Evolutionary conservation across 345 rosid species (phyloP).

Genomic region (Trapa bicornis): DNA sequence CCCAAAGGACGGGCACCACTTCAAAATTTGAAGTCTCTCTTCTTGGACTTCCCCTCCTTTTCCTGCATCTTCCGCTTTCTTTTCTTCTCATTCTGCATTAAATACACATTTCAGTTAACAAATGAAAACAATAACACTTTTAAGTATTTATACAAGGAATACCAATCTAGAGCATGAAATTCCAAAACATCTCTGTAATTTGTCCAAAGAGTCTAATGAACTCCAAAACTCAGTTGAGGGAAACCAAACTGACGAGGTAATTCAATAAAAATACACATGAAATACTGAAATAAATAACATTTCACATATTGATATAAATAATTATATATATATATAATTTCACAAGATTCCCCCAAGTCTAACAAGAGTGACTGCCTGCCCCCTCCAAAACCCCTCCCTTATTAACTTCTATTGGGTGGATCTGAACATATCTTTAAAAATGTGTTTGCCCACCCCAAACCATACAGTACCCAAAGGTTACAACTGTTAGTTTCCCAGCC

Average conservation of each 20-base stretch:
- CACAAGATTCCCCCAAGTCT: background rate
- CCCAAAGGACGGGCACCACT: background rate
- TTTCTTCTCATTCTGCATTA: conserved; percentile 78
- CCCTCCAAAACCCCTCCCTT: no score
- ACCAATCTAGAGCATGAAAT: background rate
- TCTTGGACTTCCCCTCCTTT: conserved; percentile 91
- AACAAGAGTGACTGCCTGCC: no score
- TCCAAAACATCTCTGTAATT: no score
- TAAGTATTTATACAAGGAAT: background rate
- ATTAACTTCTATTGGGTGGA: background rate
- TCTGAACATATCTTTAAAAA: background rate
- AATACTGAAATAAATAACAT: no score
- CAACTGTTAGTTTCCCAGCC: no score
- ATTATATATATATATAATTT: no score
- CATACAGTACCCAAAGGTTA: no score
- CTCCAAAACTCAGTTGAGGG: no score
- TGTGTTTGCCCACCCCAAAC: background rate
- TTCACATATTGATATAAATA: no score
- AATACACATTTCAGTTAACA: background rate
- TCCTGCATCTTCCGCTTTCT: conserved; percentile 88
- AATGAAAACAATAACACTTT: background rate
- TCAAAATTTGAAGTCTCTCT: conserved; percentile 80
- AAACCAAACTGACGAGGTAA: no score
- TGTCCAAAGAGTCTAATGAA: no score
- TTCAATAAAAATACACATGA: no score